Percentiles rank a stretch among this genome's conserved stretches.
phyloP scores from a whole-genome alignment of 2,329 filamentous ascomycete genomes.

The Seiridium unicorne region DNA sequence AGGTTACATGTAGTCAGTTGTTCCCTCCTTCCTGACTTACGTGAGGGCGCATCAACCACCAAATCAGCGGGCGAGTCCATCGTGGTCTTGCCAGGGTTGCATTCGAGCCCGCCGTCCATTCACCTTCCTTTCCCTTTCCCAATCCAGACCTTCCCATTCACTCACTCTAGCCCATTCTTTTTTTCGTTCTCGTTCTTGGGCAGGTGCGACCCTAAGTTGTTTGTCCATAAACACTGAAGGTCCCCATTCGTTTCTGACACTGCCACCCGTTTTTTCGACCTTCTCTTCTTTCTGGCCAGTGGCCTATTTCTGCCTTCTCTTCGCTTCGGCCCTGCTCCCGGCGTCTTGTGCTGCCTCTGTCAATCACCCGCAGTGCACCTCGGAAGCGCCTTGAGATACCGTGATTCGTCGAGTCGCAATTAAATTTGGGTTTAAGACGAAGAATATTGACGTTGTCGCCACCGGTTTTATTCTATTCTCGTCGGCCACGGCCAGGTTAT shows the following conservation, averaged over 20 bases:
- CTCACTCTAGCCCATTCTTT: not conserved
- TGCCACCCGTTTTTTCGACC: not conserved
- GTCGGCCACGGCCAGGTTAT: not conserved
- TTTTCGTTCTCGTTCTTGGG: not conserved
- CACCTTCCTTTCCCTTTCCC: not conserved
- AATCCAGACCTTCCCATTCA: not conserved
- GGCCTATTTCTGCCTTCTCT: not conserved
- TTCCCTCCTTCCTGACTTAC: slow-evolving; percentile 10
- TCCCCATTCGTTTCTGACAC: not conserved
- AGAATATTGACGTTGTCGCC: not conserved
- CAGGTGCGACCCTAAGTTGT: not conserved
- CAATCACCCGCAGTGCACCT: not conserved
- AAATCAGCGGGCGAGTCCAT: not conserved
- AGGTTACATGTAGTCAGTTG: not conserved
- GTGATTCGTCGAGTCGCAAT: too few species aligned
- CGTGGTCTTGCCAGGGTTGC: not conserved
- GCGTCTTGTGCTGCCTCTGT: not conserved
- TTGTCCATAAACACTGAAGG: not conserved
- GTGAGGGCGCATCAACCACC: not conserved
- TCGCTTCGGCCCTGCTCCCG: not conserved
- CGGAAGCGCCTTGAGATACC: too few species aligned
- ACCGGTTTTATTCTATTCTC: not conserved
- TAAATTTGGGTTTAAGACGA: too few species aligned
- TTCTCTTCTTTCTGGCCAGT: slow-evolving; percentile 3
- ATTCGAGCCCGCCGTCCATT: not conserved